phyloP scores from a whole-genome alignment of 345 rosid genomes.

The Populus ilicifolia region DNA sequence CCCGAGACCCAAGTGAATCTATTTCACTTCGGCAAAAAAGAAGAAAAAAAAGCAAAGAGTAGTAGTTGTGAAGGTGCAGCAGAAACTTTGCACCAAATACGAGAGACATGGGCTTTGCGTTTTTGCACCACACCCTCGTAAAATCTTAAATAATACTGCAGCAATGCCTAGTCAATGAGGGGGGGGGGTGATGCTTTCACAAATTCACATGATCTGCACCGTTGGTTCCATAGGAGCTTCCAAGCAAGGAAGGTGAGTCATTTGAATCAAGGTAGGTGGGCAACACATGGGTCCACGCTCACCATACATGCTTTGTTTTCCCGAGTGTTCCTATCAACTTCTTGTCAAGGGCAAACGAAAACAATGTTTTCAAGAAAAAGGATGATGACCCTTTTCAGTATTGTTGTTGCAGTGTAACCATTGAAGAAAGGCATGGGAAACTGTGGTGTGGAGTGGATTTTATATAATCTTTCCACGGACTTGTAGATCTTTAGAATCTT shows the following conservation, averaged over 20 bases:
- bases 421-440: constrained; percentile 11
- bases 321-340: constrained; percentile 2
- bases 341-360: constrained; percentile 3
- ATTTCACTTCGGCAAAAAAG: constrained; percentile 12
- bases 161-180: constrained; percentile 7
- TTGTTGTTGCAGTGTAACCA: background rate
- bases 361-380: background rate
- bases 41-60: constrained; percentile 8
- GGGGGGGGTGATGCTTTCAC: background rate
- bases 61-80: constrained; percentile 30
- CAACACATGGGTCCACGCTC: constrained; percentile 32
- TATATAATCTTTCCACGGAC: background rate
- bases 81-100: constrained; percentile 23
- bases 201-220: constrained; percentile 32
- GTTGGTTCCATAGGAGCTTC: constrained; percentile 8
- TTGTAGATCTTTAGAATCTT: constrained; percentile 4
- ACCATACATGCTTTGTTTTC: background rate
- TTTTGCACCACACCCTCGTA: constrained; percentile 10
- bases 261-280: constrained; percentile 32
- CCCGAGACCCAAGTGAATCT: background rate
- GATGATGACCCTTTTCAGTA: background rate
- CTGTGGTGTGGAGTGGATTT: constrained; percentile 16
- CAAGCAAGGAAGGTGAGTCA: background rate
- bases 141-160: background rate
- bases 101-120: constrained; percentile 26